A percentile compares a stretch with the other conserved stretches of the same genome.
These are phyloP conservation scores for Coprinopsis sp. DNA, from an alignment of 768 basidiomycete genomes.

Conservation along the genomic window DNA sequence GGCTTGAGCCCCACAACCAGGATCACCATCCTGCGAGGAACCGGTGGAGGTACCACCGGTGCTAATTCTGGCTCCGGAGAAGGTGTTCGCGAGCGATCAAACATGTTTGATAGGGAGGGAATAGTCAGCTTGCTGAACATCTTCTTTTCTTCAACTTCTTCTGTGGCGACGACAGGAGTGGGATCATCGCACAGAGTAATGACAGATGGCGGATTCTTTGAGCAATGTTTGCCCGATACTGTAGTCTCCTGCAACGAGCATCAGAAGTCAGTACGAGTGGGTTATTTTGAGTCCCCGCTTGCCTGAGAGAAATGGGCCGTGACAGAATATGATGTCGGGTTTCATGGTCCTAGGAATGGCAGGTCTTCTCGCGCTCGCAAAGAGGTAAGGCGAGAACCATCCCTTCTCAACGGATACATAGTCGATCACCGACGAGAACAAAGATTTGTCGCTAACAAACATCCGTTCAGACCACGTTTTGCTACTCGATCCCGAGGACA, in stretches of 20 bases:
- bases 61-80: conserved; percentile 46
- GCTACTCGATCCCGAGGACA: not conserved
- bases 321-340: conserved; percentile 62
- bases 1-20: conserved; percentile 56
- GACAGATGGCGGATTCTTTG: conserved; percentile 48
- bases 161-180: conserved; percentile 14
- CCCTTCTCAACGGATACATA: conserved; percentile 61
- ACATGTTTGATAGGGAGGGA: conserved; percentile 39
- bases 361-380: conserved; percentile 55
- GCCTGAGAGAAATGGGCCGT: conserved; percentile 60
- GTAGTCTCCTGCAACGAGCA: conserved; percentile 50
- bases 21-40: conserved; percentile 53
- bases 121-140: conserved; percentile 22
- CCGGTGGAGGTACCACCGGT: conserved; percentile 35
- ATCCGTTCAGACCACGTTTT: conserved; percentile 8
- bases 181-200: conserved; percentile 40
- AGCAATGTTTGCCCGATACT: conserved; percentile 53
- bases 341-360: conserved; percentile 59
- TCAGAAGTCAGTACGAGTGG: conserved; percentile 2
- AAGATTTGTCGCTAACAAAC: conserved; percentile 42
- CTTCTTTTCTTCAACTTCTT: conserved; percentile 12
- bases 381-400: conserved; percentile 66
- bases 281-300: conserved; percentile 8
- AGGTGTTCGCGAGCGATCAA: conserved; percentile 44
- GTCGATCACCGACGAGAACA: conserved; percentile 58